These are phyloP conservation scores for Westerdykella sp. DNA, from an alignment of 2,329 filamentous ascomycete genomes.

Conservation along the genomic window DNA sequence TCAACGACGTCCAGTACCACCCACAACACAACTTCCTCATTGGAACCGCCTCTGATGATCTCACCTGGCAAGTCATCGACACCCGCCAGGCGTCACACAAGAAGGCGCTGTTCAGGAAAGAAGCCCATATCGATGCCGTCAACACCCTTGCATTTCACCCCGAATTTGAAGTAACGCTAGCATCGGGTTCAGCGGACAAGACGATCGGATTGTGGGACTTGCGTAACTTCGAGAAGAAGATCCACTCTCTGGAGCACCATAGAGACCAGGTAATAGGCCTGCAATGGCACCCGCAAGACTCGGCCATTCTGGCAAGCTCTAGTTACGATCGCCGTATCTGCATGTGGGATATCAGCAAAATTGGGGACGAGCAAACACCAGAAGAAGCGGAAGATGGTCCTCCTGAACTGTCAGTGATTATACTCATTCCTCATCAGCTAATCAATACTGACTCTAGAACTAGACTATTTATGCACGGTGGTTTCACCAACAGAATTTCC, in stretches of 20 bases:
- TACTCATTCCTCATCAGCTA: background rate
- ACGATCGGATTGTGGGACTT: slow-evolving; percentile 94
- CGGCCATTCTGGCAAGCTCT: slow-evolving; percentile 79
- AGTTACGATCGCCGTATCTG: slow-evolving; percentile 90
- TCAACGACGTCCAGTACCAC: slow-evolving; percentile 97
- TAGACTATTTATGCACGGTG: slow-evolving; percentile 95
- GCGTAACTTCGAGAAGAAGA: slow-evolving; percentile 79
- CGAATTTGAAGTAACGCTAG: slow-evolving; percentile 79
- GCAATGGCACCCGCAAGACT: slow-evolving; percentile 89
- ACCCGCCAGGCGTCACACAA: slow-evolving; percentile 62
- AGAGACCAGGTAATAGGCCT: slow-evolving; percentile 84
- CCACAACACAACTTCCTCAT: slow-evolving; percentile 74
- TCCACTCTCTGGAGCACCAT: slow-evolving; percentile 86
- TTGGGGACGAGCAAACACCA: slow-evolving; percentile 89
- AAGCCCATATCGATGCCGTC: slow-evolving; percentile 84
- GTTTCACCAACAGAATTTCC: slow-evolving; percentile 91
- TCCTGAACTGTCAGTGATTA: slow-evolving; percentile 72
- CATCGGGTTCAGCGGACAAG: slow-evolving; percentile 91
- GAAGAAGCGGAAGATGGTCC: slow-evolving; percentile 94
- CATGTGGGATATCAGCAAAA: slow-evolving; percentile 90
- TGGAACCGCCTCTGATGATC: slow-evolving; percentile 90
- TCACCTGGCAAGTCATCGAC: slow-evolving; percentile 88
- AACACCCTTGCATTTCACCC: slow-evolving; percentile 96
- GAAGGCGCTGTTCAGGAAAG: slow-evolving; percentile 61
- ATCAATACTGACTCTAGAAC: background rate